Conservation (phyloP, 768 basidiomycete species). For the Trametopsis cervina region DNA sequence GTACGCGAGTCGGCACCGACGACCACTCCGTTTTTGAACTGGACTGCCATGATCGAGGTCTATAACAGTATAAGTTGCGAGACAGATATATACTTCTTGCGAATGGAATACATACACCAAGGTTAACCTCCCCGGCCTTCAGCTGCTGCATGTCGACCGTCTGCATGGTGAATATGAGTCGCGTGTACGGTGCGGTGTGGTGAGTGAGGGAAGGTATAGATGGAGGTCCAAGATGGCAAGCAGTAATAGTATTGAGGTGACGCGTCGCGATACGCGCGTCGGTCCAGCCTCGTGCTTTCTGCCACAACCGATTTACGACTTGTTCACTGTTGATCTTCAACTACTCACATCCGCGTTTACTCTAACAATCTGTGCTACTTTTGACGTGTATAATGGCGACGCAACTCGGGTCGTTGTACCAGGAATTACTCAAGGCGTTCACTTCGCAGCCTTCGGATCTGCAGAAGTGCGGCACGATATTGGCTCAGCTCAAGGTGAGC, state of each 20-base stretch:
- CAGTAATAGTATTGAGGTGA: conserved; percentile 24
- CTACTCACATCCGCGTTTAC: conserved; percentile 1
- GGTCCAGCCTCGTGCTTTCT: conserved; percentile 8
- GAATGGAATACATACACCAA: conserved; percentile 63
- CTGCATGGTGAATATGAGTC: conserved; percentile 30
- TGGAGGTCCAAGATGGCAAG: conserved; percentile 10
- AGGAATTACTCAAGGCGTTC: conserved; percentile 63
- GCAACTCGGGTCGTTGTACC: conserved; percentile 55
- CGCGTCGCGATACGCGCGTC: conserved; percentile 35
- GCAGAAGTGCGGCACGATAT: conserved; percentile 52
- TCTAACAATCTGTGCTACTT: too few species aligned
- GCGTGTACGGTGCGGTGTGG: conserved; percentile 16
- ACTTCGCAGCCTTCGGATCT: conserved; percentile 59
- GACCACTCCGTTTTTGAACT: conserved; percentile 91
- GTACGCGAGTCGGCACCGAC: conserved; percentile 97
- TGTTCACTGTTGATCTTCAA: background rate
- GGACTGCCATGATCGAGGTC: conserved; percentile 99
- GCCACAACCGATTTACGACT: background rate
- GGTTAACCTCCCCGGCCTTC: conserved; percentile 94
- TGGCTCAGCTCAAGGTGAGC: conserved; percentile 73
- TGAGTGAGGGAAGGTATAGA: conserved; percentile 23
- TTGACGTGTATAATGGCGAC: conserved; percentile 50
- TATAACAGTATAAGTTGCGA: conserved; percentile 23
- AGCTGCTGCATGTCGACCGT: conserved; percentile 78
- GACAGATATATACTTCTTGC: background rate